Evolutionary conservation across 2,329 filamentous ascomycete genomes (phyloP).

Genomic region (Xylariomycetidae sp.): DNA sequence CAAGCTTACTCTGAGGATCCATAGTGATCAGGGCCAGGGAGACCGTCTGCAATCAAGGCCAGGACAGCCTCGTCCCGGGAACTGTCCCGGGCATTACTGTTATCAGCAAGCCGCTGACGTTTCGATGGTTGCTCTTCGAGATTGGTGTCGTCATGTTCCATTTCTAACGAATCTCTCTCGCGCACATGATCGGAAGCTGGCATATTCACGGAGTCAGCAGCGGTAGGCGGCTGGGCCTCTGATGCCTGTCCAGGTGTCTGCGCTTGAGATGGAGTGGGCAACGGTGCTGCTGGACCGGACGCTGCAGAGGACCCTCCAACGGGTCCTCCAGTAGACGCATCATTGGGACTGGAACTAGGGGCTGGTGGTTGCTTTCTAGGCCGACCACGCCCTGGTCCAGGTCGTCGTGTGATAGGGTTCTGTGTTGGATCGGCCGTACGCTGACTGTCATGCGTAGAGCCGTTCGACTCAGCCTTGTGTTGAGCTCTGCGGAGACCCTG

Average conservation of each 20-base stretch:
- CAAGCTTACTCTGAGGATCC: constrained; percentile 22
- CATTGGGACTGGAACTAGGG: constrained; percentile 7
- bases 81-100: constrained; percentile 14
- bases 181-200: constrained; percentile 9
- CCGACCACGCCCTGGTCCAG: constrained; percentile 53
- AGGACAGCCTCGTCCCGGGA: constrained; percentile 26
- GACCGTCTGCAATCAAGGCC: constrained; percentile 22
- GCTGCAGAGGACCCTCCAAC: constrained; percentile 3
- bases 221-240: constrained; percentile 5
- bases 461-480: constrained; percentile 44
- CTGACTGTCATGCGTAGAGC: constrained; percentile 28
- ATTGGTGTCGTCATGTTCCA: constrained; percentile 14
- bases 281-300: constrained; percentile 5
- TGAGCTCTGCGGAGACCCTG: constrained; percentile 53
- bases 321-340: too few species aligned
- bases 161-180: constrained; percentile 14
- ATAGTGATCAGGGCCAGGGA: constrained; percentile 20
- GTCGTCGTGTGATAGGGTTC: constrained; percentile 57
- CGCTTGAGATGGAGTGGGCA: too few species aligned
- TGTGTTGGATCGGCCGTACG: constrained; percentile 44
- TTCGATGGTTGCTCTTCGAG: constrained; percentile 26
- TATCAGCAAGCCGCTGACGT: constrained; percentile 25
- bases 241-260: constrained; percentile 7
- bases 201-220: constrained; percentile 6
- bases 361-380: constrained; percentile 41